Percentiles rank a stretch among this genome's conserved stretches.
These are phyloP conservation scores for Thermochaetoides thermophila DNA, from an alignment of 495 filamentous ascomycete species.

Conservation along the genomic window DNA sequence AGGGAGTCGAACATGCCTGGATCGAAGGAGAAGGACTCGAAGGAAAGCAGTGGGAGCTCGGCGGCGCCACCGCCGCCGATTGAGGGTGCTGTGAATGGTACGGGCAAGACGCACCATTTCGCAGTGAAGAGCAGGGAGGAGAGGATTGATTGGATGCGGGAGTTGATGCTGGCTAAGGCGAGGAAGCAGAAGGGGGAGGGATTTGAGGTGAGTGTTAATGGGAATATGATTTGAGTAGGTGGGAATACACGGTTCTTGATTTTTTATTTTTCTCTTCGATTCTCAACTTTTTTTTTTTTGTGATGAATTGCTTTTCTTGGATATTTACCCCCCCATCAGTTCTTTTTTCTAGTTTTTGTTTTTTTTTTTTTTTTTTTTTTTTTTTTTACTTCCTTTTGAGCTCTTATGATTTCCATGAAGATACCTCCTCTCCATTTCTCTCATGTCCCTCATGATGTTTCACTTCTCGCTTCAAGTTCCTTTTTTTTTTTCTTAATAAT, in stretches of 20 bases:
- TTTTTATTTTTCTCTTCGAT: constrained; percentile 1
- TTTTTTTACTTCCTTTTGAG: constrained; percentile 10
- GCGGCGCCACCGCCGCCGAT: constrained; percentile 8
- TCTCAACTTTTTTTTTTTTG: constrained; percentile 3
- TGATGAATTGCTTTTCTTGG: constrained; percentile 9
- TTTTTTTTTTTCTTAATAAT: too few relatives aligned
- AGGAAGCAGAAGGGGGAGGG: constrained; percentile 69
- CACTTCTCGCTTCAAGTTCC: too few relatives aligned
- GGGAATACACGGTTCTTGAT: constrained; percentile 1
- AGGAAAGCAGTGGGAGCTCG: constrained; percentile 1
- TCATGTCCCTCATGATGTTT: too few relatives aligned
- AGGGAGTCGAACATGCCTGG: constrained; percentile 22
- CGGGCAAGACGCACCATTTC: constrained; percentile 84
- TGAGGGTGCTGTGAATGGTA: constrained; percentile 35
- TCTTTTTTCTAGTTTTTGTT: constrained; percentile 8
- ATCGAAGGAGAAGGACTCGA: background rate
- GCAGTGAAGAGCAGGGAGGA: constrained; percentile 76
- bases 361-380: constrained; percentile 9
- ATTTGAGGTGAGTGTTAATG: constrained; percentile 69
- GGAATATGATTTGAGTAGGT: constrained; percentile 47
- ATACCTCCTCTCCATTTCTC: too few relatives aligned
- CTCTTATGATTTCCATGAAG: too few relatives aligned
- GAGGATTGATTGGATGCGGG: constrained; percentile 95
- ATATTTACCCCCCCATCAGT: constrained; percentile 3
- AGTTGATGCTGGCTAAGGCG: constrained; percentile 92